Percentiles rank a stretch among this genome's conserved stretches.
These are phyloP conservation scores for Exserohilum rostratum DNA, from an alignment of 2,329 filamentous ascomycete genomes.

Conservation along the genomic window DNA sequence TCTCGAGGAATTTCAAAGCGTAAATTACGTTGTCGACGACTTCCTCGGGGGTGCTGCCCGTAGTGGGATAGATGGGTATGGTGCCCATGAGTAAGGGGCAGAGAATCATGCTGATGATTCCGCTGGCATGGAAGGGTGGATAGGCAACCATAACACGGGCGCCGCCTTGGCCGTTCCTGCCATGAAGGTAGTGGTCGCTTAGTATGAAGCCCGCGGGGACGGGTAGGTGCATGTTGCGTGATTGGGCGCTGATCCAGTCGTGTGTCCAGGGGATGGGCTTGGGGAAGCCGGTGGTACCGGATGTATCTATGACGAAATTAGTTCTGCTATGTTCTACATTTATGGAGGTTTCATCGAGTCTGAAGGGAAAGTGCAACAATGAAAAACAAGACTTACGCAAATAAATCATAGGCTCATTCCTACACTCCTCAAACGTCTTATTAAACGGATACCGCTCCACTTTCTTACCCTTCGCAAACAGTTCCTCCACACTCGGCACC, in stretches of 20 bases:
- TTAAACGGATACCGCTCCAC: constrained; percentile 24
- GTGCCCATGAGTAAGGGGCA: constrained; percentile 7
- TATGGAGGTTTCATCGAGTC: neutral
- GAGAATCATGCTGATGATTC: constrained; percentile 8
- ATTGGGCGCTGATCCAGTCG: constrained; percentile 13
- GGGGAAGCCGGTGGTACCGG: constrained; percentile 47
- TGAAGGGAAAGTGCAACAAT: neutral
- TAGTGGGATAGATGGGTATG: constrained; percentile 7
- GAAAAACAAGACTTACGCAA: constrained; percentile 30
- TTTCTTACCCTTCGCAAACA: constrained; percentile 10
- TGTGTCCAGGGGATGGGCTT: constrained; percentile 44
- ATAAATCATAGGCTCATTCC: constrained; percentile 32
- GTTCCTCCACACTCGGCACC: constrained; percentile 23
- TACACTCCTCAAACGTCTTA: constrained; percentile 30
- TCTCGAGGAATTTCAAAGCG: neutral
- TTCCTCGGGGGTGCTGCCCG: constrained; percentile 1
- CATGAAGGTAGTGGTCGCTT: neutral
- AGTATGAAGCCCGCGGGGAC: constrained; percentile 2
- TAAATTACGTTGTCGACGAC: neutral
- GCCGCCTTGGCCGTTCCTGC: neutral
- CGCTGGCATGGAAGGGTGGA: constrained; percentile 19
- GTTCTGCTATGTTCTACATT: neutral
- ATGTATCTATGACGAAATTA: constrained; percentile 30
- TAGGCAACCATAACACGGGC: constrained; percentile 4
- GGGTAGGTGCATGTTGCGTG: constrained; percentile 1